Base-by-base conservation (phyloP, 2,329 filamentous ascomycete species). In the Alternaria triticimaculans region DNA sequence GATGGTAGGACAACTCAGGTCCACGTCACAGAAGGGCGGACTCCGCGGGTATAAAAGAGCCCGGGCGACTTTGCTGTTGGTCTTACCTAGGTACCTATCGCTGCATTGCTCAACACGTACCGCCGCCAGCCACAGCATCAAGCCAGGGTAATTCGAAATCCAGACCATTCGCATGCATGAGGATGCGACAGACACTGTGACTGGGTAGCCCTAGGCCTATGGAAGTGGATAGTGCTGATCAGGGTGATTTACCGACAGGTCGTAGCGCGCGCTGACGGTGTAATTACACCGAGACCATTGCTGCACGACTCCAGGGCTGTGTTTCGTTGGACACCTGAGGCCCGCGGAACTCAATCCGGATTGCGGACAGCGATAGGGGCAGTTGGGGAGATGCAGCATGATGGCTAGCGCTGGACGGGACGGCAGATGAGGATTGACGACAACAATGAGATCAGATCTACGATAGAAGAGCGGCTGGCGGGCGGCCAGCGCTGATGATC, bases 231-330 rank as follows among this genome's bases (percentile, higher is more conserved):
- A 33, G 18, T 18, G 45, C 18, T 43, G 45, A 30, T 41, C 37
- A 44, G 45, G 26, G 37, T 44, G 44, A 53, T 28, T n/a, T 51
- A 37, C 61, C 61, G 57, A 51, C 33, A 51, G 26, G 30, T 28
- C n/a, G 58, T 60, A 55, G 57, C 50, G 61, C 44, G 23, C 12
- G 60, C 60, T 55, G 61, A 60, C 61, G 46, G 49, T 26, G 28
- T 37, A 63, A 63, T 60, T 63, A 51, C 49, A 55, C 56, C 50
- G 48, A 62, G 48, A 25, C 33, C n/a, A 37, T 30, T 41, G 9
- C 37, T 41, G 37, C 37, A 41, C n/a, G 37, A 41, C n/a, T 46
- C 37, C 55, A 14, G n/a, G 12, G 15, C 15, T 30, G 41, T 44
- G 54, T 41, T 43, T 46, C 44, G 18, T 48, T 23, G 54, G 41